These are phyloP conservation scores for Veloboletus limbatus DNA, from an alignment of 1,284 basidiomycete species.

Conservation along the genomic window DNA sequence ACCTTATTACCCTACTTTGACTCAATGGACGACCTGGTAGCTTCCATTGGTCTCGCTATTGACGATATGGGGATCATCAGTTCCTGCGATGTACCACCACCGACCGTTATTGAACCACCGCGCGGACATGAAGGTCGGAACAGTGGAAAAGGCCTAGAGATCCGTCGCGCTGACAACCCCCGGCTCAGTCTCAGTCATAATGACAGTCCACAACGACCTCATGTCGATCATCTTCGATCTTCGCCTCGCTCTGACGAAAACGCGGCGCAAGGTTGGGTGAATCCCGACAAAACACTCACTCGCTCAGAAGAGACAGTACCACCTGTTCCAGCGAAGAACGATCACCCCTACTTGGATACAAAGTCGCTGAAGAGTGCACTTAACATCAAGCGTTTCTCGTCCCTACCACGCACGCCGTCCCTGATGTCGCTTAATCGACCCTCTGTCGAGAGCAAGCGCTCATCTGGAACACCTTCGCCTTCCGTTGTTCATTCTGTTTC, in stretches of 20 bases:
- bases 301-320: slow-evolving; percentile 25
- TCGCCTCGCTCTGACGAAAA: slow-evolving; percentile 27
- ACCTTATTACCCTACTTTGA: slow-evolving; percentile 23
- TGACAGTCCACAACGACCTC: slow-evolving; percentile 15
- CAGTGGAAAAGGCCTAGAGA: slow-evolving; percentile 29
- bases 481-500: slow-evolving; percentile 20
- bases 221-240: slow-evolving; percentile 8
- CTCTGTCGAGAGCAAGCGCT: slow-evolving; percentile 25
- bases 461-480: slow-evolving; percentile 45
- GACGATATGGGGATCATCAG: slow-evolving; percentile 38
- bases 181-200: slow-evolving; percentile 4
- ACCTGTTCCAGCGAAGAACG: slow-evolving; percentile 33
- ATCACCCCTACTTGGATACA: slow-evolving; percentile 21
- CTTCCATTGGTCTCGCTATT: slow-evolving; percentile 35
- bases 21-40: slow-evolving; percentile 36
- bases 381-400: slow-evolving; percentile 54
- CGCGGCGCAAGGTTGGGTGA: slow-evolving; percentile 12
- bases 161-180: slow-evolving; percentile 30
- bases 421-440: slow-evolving; percentile 34
- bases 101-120: slow-evolving; percentile 40
- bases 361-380: slow-evolving; percentile 31
- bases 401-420: slow-evolving; percentile 59
- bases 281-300: slow-evolving; percentile 21
- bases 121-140: slow-evolving; percentile 29
- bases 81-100: slow-evolving; percentile 35